phyloP scores from a whole-genome alignment of 331 rosid species.

The Spiraea crenata region DNA sequence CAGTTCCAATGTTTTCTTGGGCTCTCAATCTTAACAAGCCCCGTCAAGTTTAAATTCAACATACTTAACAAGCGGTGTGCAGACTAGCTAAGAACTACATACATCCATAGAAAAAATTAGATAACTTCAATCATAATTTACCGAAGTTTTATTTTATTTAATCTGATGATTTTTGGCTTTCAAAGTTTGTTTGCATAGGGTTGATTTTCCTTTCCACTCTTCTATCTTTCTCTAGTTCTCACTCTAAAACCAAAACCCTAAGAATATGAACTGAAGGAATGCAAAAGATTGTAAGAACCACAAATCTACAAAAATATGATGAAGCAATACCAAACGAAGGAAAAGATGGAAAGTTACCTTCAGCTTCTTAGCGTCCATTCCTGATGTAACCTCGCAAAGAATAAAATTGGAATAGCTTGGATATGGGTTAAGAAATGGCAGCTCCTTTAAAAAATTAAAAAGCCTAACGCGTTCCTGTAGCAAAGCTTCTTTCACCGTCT shows the following conservation, averaged over 20 bases:
- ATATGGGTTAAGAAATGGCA: slow-evolving; percentile 76
- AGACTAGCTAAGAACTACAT: not conserved
- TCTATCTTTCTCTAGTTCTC: not conserved
- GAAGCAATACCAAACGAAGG: not conserved
- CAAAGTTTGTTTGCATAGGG: not conserved
- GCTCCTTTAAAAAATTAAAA: slow-evolving; percentile 56
- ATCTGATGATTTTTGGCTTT: not conserved
- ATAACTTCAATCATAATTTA: not conserved
- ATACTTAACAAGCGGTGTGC: not conserved
- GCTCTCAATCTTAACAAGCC: not conserved
- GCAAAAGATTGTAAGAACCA: not conserved
- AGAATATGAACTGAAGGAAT: not conserved
- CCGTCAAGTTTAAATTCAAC: no score
- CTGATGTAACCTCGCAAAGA: slow-evolving; percentile 84
- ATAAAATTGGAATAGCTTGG: slow-evolving; percentile 93
- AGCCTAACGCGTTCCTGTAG: slow-evolving; percentile 81
- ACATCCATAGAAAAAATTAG: not conserved
- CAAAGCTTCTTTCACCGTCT: slow-evolving; percentile 78
- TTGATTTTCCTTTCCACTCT: not conserved
- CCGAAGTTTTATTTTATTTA: not conserved
- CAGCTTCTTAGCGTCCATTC: slow-evolving; percentile 82
- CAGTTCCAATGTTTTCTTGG: not conserved
- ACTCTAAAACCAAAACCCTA: not conserved
- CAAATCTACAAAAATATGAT: not conserved
- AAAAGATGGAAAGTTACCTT: slow-evolving; percentile 46